Evolutionary conservation across 2,329 filamentous ascomycete species (phyloP).

Genomic region (Epichloe elymi): DNA sequence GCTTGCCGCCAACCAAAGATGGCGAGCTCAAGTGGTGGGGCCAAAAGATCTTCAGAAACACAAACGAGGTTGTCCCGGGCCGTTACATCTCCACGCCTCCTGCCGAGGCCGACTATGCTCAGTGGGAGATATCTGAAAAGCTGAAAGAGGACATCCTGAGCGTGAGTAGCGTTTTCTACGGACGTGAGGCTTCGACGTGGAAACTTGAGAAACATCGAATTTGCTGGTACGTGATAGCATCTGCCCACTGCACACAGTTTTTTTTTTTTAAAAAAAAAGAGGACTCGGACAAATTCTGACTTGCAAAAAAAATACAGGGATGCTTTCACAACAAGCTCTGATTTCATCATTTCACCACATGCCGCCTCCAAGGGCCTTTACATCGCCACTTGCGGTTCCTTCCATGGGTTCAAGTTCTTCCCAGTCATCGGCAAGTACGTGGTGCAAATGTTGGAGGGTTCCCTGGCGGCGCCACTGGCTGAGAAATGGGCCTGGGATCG

Average conservation of each 20-base stretch:
- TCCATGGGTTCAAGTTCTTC: slow-evolving; percentile 57
- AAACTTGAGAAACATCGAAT: slow-evolving; percentile 49
- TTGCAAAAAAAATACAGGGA: slow-evolving; percentile 34
- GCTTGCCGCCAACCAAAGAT: slow-evolving; percentile 38
- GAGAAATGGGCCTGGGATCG: slow-evolving; percentile 47
- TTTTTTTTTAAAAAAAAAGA: not conserved
- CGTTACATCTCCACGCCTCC: slow-evolving; percentile 45
- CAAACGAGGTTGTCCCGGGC: slow-evolving; percentile 36
- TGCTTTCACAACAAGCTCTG: slow-evolving; percentile 46
- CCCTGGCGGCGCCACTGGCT: slow-evolving; percentile 28
- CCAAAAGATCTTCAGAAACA: slow-evolving; percentile 45
- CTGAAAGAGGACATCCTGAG: slow-evolving; percentile 47
- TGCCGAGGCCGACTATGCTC: slow-evolving; percentile 39
- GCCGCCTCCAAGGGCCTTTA: slow-evolving; percentile 38
- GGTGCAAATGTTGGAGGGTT: slow-evolving; percentile 37
- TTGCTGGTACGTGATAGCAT: slow-evolving; percentile 42
- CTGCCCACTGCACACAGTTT: not conserved
- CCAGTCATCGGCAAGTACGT: slow-evolving; percentile 51
- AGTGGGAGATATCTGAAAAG: slow-evolving; percentile 44
- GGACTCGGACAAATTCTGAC: not conserved
- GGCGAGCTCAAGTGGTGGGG: slow-evolving; percentile 48
- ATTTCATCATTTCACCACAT: slow-evolving; percentile 51
- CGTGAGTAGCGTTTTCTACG: slow-evolving; percentile 45
- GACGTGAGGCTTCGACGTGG: slow-evolving; percentile 40
- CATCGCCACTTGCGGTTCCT: slow-evolving; percentile 51